Conservation (phyloP, 768 basidiomycete species). For the Inosperma sp. region DNA sequence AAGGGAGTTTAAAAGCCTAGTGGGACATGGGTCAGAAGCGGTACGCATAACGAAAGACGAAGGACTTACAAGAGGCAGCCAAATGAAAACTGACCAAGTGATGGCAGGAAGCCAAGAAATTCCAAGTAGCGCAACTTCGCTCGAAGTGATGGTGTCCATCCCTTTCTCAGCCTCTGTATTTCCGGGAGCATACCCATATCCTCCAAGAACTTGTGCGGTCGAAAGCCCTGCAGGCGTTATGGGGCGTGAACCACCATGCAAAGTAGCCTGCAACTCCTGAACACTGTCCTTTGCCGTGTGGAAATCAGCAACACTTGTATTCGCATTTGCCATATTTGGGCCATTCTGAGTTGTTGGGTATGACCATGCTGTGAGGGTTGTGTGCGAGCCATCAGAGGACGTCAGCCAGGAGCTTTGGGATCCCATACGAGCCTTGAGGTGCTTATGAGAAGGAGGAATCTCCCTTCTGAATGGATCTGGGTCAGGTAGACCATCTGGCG, state of each 20-base stretch:
- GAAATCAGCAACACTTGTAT: not conserved
- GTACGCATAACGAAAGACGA: not conserved
- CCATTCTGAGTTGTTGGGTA: constrained; percentile 46
- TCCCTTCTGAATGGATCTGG: constrained; percentile 65
- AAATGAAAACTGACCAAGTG: constrained; percentile 64
- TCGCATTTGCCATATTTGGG: constrained; percentile 16
- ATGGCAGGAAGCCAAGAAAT: constrained; percentile 51
- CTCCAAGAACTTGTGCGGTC: constrained; percentile 60
- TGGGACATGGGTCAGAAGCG: not conserved
- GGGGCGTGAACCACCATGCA: constrained; percentile 34
- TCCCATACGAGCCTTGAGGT: constrained; percentile 47
- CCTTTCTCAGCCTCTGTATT: constrained; percentile 49
- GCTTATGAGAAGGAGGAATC: constrained; percentile 35
- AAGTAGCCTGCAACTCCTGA: constrained; percentile 40
- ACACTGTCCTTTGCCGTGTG: constrained; percentile 31
- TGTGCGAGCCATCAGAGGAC: constrained; percentile 53
- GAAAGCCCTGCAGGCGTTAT: constrained; percentile 47
- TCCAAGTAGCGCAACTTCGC: constrained; percentile 46
- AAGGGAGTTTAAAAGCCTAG: constrained; percentile 61
- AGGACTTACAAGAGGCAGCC: constrained; percentile 61
- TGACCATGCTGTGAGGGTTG: constrained; percentile 63
- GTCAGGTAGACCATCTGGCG: constrained; percentile 36
- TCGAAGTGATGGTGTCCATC: constrained; percentile 40
- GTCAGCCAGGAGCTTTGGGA: constrained; percentile 76
- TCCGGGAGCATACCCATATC: constrained; percentile 57